Percentiles rank a stretch among this genome's conserved stretches.
phyloP scores from a whole-genome alignment of 257 asterid genomes.

The Solanum pinnatisectum region DNA sequence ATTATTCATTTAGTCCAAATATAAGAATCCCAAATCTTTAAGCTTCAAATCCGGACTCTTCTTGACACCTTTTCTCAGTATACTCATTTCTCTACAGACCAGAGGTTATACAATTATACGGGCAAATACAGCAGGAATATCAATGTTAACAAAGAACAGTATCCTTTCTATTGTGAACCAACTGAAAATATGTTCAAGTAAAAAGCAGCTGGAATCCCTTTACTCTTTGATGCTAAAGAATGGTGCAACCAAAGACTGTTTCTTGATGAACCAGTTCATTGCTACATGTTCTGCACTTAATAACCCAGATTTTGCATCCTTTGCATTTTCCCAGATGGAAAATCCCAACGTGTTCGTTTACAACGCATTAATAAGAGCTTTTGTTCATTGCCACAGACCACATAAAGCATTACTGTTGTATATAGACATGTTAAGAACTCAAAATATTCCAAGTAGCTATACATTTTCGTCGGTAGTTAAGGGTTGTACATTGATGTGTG shows the following conservation, averaged over 20 bases:
- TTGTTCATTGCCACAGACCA: conserved; percentile 38
- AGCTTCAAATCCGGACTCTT: not conserved
- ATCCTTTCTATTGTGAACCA: conserved; percentile 16
- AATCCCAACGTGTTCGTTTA: conserved; percentile 52
- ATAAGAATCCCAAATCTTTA: not conserved
- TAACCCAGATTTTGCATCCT: conserved; percentile 28
- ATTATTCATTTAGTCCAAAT: not conserved
- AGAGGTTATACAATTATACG: not conserved
- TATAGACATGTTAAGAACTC: conserved; percentile 40
- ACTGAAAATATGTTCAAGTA: conserved; percentile 38
- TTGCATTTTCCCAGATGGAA: conserved; percentile 32
- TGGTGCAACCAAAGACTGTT: conserved; percentile 48
- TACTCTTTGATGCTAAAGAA: conserved; percentile 39
- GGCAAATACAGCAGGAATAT: not conserved
- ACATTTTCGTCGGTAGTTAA: conserved; percentile 56
- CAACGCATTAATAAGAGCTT: conserved; percentile 48
- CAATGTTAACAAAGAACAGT: not conserved
- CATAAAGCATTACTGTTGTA: conserved; percentile 27
- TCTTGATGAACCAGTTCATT: conserved; percentile 58
- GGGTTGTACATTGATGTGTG: conserved; percentile 31
- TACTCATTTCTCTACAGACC: not conserved
- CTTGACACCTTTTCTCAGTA: not conserved
- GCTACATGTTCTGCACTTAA: conserved; percentile 44
- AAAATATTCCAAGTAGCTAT: conserved; percentile 43
- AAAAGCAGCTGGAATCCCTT: conserved; percentile 49